Evolutionary conservation across 192 early-diverging fungal species (phyloP).

Genomic region (Dissophora ornata): DNA sequence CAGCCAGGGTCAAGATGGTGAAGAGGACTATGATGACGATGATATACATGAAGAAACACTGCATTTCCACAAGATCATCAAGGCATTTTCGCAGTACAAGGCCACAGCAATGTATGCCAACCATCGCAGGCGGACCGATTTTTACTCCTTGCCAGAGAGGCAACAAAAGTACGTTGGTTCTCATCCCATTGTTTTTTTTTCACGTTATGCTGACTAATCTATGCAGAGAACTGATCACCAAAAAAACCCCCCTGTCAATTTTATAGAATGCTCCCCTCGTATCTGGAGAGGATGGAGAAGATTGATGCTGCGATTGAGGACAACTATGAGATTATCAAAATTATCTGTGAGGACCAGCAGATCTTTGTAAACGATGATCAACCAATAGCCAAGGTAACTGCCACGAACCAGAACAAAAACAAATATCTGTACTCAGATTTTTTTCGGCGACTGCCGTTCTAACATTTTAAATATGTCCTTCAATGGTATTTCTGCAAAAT

Average conservation of each 20-base stretch:
- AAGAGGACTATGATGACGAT: constrained; percentile 20
- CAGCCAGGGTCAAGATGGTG: constrained; percentile 2
- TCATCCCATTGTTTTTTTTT: neutral
- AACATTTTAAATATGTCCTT: neutral
- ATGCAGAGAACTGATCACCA: too few relatives aligned
- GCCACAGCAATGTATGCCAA: constrained; percentile 66
- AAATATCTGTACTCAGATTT: too few relatives aligned
- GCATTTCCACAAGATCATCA: constrained; percentile 66
- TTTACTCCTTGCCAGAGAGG: constrained; percentile 67
- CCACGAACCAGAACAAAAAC: neutral
- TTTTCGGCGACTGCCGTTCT: too few relatives aligned
- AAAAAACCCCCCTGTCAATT: too few relatives aligned
- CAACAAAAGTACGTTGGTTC: constrained; percentile 64
- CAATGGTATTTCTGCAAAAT: neutral
- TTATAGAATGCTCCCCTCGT: constrained; percentile 60
- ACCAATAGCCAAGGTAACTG: constrained; percentile 25
- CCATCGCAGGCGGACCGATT: constrained; percentile 72
- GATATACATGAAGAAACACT: constrained; percentile 45
- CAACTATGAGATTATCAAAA: constrained; percentile 68
- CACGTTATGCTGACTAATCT: neutral
- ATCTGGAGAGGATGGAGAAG: constrained; percentile 71
- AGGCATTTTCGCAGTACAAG: constrained; percentile 73
- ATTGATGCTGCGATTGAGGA: constrained; percentile 69
- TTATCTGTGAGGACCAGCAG: constrained; percentile 59
- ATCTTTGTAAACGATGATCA: constrained; percentile 59